A percentile compares a stretch with the other conserved stretches of the same genome.
phyloP scores from a whole-genome alignment of 352 stramenopile genomes.

The Globisporangium cystogenes region DNA sequence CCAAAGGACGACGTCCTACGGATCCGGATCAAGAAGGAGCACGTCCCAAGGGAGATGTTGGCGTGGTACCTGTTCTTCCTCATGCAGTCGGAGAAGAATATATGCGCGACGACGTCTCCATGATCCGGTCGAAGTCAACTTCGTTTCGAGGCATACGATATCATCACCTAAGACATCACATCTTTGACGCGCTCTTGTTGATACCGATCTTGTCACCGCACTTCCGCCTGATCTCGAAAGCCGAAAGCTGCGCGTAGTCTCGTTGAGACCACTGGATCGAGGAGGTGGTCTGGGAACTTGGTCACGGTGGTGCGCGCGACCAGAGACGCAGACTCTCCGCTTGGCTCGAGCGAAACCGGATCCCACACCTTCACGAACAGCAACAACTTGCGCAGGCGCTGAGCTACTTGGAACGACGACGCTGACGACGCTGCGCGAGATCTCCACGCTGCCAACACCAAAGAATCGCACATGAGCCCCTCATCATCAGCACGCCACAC shows the following conservation, averaged over 20 bases:
- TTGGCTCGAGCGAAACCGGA: constrained; percentile 19
- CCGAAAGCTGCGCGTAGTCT: constrained; percentile 33
- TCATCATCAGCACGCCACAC: not conserved
- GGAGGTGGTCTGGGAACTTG: constrained; percentile 30
- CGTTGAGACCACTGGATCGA: constrained; percentile 12
- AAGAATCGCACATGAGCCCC: not conserved
- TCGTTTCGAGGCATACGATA: too few relatives aligned
- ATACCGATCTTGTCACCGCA: too few relatives aligned
- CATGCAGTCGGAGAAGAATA: too few relatives aligned
- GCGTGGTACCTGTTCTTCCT: too few relatives aligned
- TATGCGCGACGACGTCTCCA: too few relatives aligned
- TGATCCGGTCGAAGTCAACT: too few relatives aligned
- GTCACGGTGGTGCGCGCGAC: constrained; percentile 21
- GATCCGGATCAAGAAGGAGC: too few relatives aligned
- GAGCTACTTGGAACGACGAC: constrained; percentile 31
- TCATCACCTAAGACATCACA: too few relatives aligned
- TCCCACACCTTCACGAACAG: constrained; percentile 57
- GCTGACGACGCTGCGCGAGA: constrained; percentile 9
- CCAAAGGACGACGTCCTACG: too few relatives aligned
- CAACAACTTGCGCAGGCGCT: constrained; percentile 44
- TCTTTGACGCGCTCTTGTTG: too few relatives aligned
- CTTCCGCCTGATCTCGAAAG: constrained; percentile 15
- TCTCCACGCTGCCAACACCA: constrained; percentile 20
- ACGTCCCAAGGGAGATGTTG: too few relatives aligned
- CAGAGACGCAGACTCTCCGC: constrained; percentile 16